Evolutionary conservation across 225 moss, liverwort and hornwort genomes (phyloP).

Genomic region (Marchantia polymorpha): DNA sequence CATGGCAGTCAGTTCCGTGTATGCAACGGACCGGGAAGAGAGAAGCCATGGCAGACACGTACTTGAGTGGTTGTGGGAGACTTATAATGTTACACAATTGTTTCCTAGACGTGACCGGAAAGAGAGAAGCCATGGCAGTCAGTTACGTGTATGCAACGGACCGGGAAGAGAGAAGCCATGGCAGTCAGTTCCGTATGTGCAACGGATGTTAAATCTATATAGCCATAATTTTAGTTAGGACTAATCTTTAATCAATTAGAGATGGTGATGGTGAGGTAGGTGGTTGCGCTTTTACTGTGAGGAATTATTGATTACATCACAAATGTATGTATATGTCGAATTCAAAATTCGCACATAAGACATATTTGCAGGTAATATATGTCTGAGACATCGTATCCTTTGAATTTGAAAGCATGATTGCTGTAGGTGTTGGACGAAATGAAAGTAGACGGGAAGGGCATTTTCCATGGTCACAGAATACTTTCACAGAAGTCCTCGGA

Average conservation of each 20-base stretch:
- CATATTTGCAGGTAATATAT: too few species aligned
- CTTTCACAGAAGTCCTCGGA: slow-evolving; percentile 39
- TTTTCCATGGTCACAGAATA: slow-evolving; percentile 29
- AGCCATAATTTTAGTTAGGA: neutral
- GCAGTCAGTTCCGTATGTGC: neutral
- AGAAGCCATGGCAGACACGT: neutral
- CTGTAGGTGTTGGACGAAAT: slow-evolving; percentile 11
- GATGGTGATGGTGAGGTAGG: neutral
- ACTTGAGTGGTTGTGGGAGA: too few species aligned
- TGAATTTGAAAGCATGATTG: neutral
- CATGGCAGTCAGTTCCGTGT: too few species aligned
- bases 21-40: neutral
- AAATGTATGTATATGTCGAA: too few species aligned
- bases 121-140: too few species aligned
- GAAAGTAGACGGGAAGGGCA: slow-evolving; percentile 13
- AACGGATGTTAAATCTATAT: neutral
- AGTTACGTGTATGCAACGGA: too few species aligned
- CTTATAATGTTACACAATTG: too few species aligned
- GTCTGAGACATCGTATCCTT: neutral
- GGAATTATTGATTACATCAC: neutral
- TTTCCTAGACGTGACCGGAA: neutral
- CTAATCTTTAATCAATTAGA: neutral
- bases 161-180: neutral
- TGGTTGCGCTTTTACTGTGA: neutral
- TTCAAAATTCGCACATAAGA: too few species aligned